These are phyloP conservation scores for Acacia crassicarpa DNA, from an alignment of 306 rosid genomes.

Conservation along the genomic window DNA sequence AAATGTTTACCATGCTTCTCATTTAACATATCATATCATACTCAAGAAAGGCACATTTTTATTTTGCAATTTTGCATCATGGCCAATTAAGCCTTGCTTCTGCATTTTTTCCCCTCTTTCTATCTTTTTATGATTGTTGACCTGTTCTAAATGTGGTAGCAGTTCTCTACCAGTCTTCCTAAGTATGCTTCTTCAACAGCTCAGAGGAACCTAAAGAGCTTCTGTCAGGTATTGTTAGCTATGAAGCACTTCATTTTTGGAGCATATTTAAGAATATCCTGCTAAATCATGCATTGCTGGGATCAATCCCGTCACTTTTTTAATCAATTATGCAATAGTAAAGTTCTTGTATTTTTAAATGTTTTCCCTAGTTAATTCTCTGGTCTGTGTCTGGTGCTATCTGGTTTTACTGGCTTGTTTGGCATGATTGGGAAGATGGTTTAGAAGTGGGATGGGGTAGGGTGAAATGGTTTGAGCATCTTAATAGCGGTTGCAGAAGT, in stretches of 20 bases:
- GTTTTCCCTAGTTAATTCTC: not conserved
- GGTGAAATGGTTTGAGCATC: not conserved
- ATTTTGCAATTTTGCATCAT: not conserved
- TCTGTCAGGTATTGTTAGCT: slow-evolving; percentile 59
- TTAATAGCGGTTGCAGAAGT: not conserved
- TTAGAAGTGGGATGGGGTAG: not conserved
- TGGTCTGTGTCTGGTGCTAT: not conserved
- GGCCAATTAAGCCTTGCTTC: not conserved
- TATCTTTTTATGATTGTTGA: slow-evolving; percentile 16
- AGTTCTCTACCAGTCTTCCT: slow-evolving; percentile 76
- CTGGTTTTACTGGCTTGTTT: not conserved
- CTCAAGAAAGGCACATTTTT: not conserved
- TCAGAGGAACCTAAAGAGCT: slow-evolving; percentile 76
- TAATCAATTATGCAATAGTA: not conserved
- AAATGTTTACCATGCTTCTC: not conserved
- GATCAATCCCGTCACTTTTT: not conserved
- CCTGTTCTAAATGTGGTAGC: slow-evolving; percentile 38
- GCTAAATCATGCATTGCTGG: not conserved
- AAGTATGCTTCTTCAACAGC: slow-evolving; percentile 79
- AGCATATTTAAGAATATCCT: slow-evolving; percentile 8
- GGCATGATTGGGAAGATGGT: not conserved
- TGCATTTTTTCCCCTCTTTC: not conserved
- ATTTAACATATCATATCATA: not conserved
- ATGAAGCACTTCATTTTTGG: not conserved
- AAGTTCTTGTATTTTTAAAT: not conserved